These are phyloP conservation scores for Achlya hypogyna DNA, from an alignment of 352 stramenopile species.

Conservation along the genomic window DNA sequence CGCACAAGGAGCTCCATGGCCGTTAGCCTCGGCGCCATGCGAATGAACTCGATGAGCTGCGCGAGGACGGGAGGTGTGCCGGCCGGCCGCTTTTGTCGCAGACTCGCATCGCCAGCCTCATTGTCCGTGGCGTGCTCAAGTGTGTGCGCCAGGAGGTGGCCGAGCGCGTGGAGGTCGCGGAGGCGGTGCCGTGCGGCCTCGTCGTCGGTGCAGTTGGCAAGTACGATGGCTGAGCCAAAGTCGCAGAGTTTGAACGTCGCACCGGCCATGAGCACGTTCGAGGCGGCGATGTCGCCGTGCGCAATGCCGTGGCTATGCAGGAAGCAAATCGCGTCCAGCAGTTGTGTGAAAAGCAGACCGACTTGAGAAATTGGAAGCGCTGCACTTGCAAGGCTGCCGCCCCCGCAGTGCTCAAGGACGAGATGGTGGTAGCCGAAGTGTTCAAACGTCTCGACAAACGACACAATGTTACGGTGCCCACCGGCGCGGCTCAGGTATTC, in stretches of 20 bases:
- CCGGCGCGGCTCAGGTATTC: background rate
- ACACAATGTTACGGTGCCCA: constrained; percentile 1
- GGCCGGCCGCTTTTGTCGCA: background rate
- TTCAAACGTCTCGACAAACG: background rate
- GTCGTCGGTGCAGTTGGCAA: background rate
- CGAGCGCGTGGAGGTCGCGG: background rate
- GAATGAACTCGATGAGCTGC: background rate
- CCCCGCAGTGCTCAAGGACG: background rate
- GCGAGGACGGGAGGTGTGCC: background rate
- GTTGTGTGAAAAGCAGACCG: background rate
- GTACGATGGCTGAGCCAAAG: constrained; percentile 3
- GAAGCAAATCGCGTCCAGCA: background rate
- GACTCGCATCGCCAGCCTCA: background rate
- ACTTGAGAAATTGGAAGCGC: background rate
- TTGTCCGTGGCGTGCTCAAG: background rate
- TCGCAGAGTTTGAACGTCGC: background rate
- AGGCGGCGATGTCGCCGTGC: background rate
- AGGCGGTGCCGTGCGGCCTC: background rate
- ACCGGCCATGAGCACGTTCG: background rate
- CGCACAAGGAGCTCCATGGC: background rate
- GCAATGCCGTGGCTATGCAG: background rate
- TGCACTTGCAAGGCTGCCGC: background rate
- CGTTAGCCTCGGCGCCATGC: background rate
- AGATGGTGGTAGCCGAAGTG: constrained; percentile 1
- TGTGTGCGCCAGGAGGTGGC: background rate